phyloP scores from a whole-genome alignment of 495 filamentous ascomycete genomes.

The Lineolata rhizophorae region DNA sequence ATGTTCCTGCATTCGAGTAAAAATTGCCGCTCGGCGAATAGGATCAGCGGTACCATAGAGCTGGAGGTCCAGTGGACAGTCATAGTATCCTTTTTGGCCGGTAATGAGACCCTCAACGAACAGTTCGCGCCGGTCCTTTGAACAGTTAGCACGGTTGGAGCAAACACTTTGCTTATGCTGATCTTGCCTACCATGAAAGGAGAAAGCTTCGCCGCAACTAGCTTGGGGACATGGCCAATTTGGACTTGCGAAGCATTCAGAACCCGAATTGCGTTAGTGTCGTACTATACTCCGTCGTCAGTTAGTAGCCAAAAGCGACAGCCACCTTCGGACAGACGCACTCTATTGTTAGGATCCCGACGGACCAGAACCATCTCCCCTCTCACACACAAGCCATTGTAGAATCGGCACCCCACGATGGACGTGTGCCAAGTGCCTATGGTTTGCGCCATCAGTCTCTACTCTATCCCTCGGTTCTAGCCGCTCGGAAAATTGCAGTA shows the following conservation, averaged over 20 bases:
- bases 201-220: conserved; percentile 45
- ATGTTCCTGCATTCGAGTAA: no score
- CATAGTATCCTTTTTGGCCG: conserved; percentile 38
- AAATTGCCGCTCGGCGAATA: no score
- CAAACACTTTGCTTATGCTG: conserved; percentile 49
- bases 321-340: no score
- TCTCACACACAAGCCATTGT: conserved; percentile 42
- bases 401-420: conserved; percentile 66
- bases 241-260: conserved; percentile 59
- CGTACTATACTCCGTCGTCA: no score
- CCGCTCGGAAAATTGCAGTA: no score
- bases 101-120: no score
- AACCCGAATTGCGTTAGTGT: conserved; percentile 18
- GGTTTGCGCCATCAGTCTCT: no score
- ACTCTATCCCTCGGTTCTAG: no score
- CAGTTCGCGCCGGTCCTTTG: no score
- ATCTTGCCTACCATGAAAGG: conserved; percentile 49
- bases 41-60: no score
- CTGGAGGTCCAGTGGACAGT: conserved; percentile 46
- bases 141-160: no score
- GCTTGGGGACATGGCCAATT: conserved; percentile 58
- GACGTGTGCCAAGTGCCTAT: conserved; percentile 29
- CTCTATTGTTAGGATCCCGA: conserved; percentile 54
- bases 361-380: conserved; percentile 49
- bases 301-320: no score